Evolutionary conservation across 768 basidiomycete genomes (phyloP).

Genomic region (Termitomyces sp.): DNA sequence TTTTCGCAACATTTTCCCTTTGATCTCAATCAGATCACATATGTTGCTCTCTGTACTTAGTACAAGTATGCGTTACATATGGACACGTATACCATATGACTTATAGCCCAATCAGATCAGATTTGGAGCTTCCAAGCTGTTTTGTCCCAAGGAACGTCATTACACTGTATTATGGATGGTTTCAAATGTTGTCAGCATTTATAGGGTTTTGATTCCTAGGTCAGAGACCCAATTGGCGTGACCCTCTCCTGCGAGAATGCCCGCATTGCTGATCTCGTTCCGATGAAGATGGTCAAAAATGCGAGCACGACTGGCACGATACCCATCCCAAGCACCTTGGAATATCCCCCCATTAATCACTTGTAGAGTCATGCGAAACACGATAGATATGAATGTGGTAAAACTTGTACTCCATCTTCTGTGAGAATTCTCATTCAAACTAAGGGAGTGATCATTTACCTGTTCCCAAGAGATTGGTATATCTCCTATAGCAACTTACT

Average conservation of each 20-base stretch:
- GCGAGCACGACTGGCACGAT: conserved; percentile 48
- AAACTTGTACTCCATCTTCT: neutral
- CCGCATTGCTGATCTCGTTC: conserved; percentile 48
- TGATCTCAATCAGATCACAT: no score
- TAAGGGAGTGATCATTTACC: neutral
- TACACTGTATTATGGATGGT: no score
- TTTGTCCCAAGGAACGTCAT: no score
- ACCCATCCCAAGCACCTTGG: conserved; percentile 27
- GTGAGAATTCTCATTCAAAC: neutral
- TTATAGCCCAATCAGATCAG: no score
- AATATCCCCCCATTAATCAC: neutral
- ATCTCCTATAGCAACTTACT: neutral
- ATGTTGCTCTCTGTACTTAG: no score
- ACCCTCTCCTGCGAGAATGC: conserved; percentile 59
- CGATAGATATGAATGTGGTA: neutral
- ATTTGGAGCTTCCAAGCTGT: no score
- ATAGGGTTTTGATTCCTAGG: no score
- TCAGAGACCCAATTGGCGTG: conserved; percentile 64
- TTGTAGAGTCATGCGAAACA: neutral
- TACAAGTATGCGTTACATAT: no score
- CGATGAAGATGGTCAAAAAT: conserved; percentile 47
- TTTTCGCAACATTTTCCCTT: no score
- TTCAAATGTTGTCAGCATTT: no score
- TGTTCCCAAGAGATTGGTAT: neutral
- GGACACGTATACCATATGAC: no score